Evolutionary conservation across 352 stramenopile species (phyloP).

Genomic region (Phytophthora hibernalis): DNA sequence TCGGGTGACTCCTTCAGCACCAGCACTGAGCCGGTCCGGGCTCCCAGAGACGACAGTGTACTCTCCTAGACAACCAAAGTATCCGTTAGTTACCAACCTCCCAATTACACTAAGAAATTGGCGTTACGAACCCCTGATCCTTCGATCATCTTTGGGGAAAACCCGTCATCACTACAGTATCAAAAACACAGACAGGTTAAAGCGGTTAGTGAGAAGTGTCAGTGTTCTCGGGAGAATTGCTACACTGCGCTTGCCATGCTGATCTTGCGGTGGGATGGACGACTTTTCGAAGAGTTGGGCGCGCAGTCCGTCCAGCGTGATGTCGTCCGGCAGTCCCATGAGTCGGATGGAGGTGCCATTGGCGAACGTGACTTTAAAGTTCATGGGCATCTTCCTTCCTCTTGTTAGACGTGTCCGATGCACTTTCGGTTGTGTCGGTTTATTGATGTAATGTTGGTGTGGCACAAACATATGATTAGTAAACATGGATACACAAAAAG

Average conservation of each 20-base stretch:
- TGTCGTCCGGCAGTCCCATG: slow-evolving; percentile 61
- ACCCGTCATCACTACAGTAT: slow-evolving; percentile 69
- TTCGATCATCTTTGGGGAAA: slow-evolving; percentile 77
- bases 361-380: slow-evolving; percentile 83
- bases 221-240: slow-evolving; percentile 11
- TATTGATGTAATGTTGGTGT: not conserved
- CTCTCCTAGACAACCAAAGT: slow-evolving; percentile 40
- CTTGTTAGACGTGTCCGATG: slow-evolving; percentile 6
- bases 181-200: slow-evolving; percentile 1
- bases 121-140: slow-evolving; percentile 58
- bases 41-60: slow-evolving; percentile 55
- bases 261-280: slow-evolving; percentile 63
- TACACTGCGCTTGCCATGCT: slow-evolving; percentile 53
- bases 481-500: slow-evolving; percentile 15
- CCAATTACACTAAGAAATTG: not conserved
- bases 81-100: not conserved
- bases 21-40: slow-evolving; percentile 74
- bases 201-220: slow-evolving; percentile 7
- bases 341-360: slow-evolving; percentile 80
- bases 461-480: not conserved
- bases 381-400: slow-evolving; percentile 39
- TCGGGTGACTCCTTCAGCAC: slow-evolving; percentile 70
- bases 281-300: slow-evolving; percentile 63
- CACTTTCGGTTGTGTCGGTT: not conserved
- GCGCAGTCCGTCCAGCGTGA: slow-evolving; percentile 67